Conservation (phyloP, 768 basidiomycete genomes). For the Leucosporidium yakuticum region DNA sequence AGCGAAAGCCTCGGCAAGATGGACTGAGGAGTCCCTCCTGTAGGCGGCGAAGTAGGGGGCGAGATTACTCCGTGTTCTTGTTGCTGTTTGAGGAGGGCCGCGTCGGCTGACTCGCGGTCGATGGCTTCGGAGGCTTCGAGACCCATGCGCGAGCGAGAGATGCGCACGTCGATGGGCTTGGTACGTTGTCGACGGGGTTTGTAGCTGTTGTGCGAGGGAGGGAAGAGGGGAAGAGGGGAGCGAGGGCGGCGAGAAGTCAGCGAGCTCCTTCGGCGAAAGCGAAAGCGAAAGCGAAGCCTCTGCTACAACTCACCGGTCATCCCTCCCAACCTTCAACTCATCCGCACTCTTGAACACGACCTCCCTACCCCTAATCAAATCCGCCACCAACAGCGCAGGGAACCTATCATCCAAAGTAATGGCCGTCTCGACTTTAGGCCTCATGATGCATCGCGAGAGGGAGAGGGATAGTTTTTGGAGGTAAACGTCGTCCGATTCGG, state of each 20-base stretch:
- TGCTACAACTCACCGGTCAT: conserved; percentile 13
- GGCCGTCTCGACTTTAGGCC: conserved; percentile 74
- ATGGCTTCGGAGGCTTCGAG: conserved; percentile 6
- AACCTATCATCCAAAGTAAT: conserved; percentile 87
- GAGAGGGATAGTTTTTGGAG: conserved; percentile 81
- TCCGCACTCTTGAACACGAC: conserved; percentile 6
- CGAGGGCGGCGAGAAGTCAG: neutral
- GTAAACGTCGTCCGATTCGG: conserved; percentile 69
- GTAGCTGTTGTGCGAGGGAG: conserved; percentile 5
- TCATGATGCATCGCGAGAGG: conserved; percentile 70
- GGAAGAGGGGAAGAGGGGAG: neutral
- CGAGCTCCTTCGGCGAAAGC: neutral
- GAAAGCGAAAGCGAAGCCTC: neutral
- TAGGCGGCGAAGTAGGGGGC: neutral
- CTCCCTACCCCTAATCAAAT: conserved; percentile 52
- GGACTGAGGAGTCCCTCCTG: too few species aligned
- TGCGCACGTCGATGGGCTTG: conserved; percentile 37
- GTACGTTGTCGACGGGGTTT: conserved; percentile 36
- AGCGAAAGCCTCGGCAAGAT: too few species aligned
- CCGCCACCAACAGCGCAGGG: conserved; percentile 73
- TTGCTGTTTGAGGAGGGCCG: neutral
- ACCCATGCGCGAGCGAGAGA: conserved; percentile 19
- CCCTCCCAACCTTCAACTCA: conserved; percentile 10
- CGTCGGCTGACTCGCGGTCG: conserved; percentile 8
- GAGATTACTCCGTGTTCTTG: neutral